A percentile compares a stretch with the other conserved stretches of the same genome.
Evolutionary conservation across 2,329 filamentous ascomycete genomes (phyloP).

Genomic region (Biscogniauxia marginata): DNA sequence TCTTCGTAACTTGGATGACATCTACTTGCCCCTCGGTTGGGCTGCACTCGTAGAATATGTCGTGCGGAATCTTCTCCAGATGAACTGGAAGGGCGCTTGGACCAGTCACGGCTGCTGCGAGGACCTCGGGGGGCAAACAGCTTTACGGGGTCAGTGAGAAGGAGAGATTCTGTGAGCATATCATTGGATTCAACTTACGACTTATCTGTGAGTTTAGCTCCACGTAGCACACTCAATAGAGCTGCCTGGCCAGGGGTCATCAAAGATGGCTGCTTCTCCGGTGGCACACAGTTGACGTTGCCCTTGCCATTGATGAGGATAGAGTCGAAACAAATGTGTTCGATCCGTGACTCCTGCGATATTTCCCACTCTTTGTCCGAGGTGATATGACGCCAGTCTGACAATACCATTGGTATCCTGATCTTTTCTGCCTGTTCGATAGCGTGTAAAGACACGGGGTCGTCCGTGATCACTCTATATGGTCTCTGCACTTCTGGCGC

Average conservation of each 20-base stretch:
- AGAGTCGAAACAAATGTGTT: slow-evolving; percentile 57
- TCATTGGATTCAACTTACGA: slow-evolving; percentile 37
- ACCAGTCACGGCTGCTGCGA: slow-evolving; percentile 32
- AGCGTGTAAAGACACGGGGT: slow-evolving; percentile 37
- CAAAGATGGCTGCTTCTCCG: slow-evolving; percentile 42
- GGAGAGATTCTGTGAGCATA: not conserved
- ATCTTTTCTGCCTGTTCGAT: slow-evolving; percentile 49
- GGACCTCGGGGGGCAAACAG: slow-evolving; percentile 41
- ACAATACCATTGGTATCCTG: slow-evolving; percentile 49
- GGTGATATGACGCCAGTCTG: slow-evolving; percentile 56
- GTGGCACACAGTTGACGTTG: slow-evolving; percentile 48
- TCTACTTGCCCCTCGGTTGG: slow-evolving; percentile 44
- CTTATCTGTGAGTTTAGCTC: slow-evolving; percentile 40
- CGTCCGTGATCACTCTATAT: slow-evolving; percentile 47
- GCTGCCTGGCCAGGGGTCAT: slow-evolving; percentile 32
- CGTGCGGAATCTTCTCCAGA: slow-evolving; percentile 39
- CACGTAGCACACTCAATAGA: slow-evolving; percentile 30
- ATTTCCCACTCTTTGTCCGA: slow-evolving; percentile 48
- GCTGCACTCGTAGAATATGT: slow-evolving; percentile 46
- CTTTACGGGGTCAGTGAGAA: slow-evolving; percentile 25
- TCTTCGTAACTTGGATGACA: slow-evolving; percentile 39
- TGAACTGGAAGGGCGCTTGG: slow-evolving; percentile 25
- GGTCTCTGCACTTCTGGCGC: slow-evolving; percentile 37
- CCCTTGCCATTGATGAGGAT: slow-evolving; percentile 64
- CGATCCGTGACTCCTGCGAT: slow-evolving; percentile 43